Evolutionary conservation across 2,329 filamentous ascomycete species (phyloP).

Genomic region (Aspergillus alliaceus): DNA sequence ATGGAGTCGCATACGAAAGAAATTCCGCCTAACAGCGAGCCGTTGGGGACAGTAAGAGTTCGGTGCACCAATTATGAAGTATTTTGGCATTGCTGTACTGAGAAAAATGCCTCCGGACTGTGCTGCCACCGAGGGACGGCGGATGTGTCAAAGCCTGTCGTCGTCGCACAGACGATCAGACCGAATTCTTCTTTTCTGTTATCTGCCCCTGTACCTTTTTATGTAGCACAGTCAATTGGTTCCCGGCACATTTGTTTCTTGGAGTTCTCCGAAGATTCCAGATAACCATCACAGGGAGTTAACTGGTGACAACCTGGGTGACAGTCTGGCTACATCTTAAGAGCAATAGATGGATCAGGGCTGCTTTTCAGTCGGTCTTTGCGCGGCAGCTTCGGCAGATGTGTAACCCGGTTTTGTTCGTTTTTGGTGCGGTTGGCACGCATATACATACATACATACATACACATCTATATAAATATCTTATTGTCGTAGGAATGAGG

Average conservation of each 20-base stretch:
- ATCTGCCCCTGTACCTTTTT: conserved; percentile 21
- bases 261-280: conserved; percentile 46
- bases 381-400: no score
- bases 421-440: no score
- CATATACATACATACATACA: no score
- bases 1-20: conserved; percentile 30
- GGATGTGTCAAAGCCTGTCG: conserved; percentile 25
- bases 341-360: conserved; percentile 12
- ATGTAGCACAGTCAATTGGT: conserved; percentile 34
- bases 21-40: conserved; percentile 20
- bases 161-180: conserved; percentile 20
- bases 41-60: conserved; percentile 27
- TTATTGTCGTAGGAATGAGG: no score
- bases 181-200: conserved; percentile 23
- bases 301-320: conserved; percentile 47
- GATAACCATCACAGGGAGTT: conserved; percentile 54
- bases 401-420: no score
- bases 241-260: conserved; percentile 36
- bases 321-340: not conserved
- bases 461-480: no score
- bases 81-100: conserved; percentile 31
- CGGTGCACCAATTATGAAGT: conserved; percentile 33
- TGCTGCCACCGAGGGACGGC: conserved; percentile 28
- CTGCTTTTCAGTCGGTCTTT: conserved; percentile 10
- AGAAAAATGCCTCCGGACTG: conserved; percentile 26